A percentile compares a stretch with the other conserved stretches of the same genome.
phyloP scores from a whole-genome alignment of 345 rosid genomes.

The Xanthoceras sorbifolium region DNA sequence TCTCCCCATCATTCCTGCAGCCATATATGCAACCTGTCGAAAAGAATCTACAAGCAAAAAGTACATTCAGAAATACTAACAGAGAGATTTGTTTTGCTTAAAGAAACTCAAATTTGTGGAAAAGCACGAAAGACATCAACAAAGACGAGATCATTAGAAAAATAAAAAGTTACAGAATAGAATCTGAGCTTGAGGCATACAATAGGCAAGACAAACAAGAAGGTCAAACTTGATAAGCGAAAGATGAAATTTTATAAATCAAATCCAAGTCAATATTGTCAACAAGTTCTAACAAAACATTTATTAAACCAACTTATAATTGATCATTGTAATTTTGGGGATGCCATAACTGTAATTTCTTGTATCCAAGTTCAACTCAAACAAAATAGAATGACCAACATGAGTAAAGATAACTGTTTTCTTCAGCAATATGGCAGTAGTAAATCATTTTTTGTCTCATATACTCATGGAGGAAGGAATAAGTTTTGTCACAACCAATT shows the following conservation, averaged over 20 bases:
- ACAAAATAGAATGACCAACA: not conserved
- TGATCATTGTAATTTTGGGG: not conserved
- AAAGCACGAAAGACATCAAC: slow-evolving; percentile 4
- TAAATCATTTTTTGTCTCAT: not conserved
- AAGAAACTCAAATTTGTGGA: not conserved
- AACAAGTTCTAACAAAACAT: not conserved
- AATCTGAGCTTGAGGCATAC: not conserved
- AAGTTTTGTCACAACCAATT: not conserved
- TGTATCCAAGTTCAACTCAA: not conserved
- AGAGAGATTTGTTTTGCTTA: slow-evolving; percentile 2
- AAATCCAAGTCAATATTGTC: slow-evolving; percentile 7
- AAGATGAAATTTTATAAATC: not conserved
- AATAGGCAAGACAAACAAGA: not conserved
- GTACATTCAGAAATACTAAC: slow-evolving; percentile 6
- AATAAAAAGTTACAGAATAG: not conserved
- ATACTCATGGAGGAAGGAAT: not conserved
- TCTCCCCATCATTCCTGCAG: slow-evolving; percentile 71
- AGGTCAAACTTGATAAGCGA: not conserved
- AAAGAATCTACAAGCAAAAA: slow-evolving; percentile 55
- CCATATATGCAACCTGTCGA: slow-evolving; percentile 76
- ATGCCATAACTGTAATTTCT: not conserved
- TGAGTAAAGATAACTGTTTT: not conserved
- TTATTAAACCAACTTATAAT: not conserved
- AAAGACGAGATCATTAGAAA: slow-evolving; percentile 11
- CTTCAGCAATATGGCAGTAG: not conserved